phyloP scores from a whole-genome alignment of 768 basidiomycete genomes.

The Antrodiella citrinella region DNA sequence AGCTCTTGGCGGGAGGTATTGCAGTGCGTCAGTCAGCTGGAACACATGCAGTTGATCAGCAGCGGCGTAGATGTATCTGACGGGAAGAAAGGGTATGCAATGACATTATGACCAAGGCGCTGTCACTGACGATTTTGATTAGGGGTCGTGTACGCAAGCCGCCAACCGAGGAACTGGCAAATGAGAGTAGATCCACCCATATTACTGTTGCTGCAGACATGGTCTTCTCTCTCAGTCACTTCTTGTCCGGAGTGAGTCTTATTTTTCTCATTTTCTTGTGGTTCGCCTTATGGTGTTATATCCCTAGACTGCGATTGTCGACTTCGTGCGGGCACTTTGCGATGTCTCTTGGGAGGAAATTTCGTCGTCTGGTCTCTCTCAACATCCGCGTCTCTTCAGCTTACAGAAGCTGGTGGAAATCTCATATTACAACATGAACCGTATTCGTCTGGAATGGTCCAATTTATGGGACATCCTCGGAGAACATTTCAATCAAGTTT shows the following conservation, averaged over 20 bases:
- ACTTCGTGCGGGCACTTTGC: constrained; percentile 93
- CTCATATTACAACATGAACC: constrained; percentile 98
- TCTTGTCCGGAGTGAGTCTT: constrained; percentile 81
- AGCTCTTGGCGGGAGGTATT: constrained; percentile 95
- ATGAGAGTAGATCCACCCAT: constrained; percentile 94
- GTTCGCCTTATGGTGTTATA: constrained; percentile 5
- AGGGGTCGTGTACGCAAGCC: constrained; percentile 40
- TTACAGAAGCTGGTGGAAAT: constrained; percentile 98
- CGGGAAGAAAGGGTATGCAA: constrained; percentile 69
- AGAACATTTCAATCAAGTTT: constrained; percentile 98
- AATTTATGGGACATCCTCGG: constrained; percentile 97
- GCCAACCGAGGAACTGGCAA: constrained; percentile 89
- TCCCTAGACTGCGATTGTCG: constrained; percentile 84
- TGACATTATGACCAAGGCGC: constrained; percentile 3
- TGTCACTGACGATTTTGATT: constrained; percentile 23
- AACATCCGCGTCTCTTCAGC: constrained; percentile 93
- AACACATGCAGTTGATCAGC: constrained; percentile 97
- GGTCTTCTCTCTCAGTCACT: constrained; percentile 96
- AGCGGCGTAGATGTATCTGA: constrained; percentile 84
- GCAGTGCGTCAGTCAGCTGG: constrained; percentile 95
- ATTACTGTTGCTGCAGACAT: constrained; percentile 99
- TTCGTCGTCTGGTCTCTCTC: constrained; percentile 89
- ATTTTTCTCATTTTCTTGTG: constrained; percentile 1
- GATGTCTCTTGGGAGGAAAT: constrained; percentile 99
- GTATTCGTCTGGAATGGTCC: constrained; percentile 97